Base-by-base conservation (phyloP, 805 yeast genomes). In the Starmerella stigmatis region DNA sequence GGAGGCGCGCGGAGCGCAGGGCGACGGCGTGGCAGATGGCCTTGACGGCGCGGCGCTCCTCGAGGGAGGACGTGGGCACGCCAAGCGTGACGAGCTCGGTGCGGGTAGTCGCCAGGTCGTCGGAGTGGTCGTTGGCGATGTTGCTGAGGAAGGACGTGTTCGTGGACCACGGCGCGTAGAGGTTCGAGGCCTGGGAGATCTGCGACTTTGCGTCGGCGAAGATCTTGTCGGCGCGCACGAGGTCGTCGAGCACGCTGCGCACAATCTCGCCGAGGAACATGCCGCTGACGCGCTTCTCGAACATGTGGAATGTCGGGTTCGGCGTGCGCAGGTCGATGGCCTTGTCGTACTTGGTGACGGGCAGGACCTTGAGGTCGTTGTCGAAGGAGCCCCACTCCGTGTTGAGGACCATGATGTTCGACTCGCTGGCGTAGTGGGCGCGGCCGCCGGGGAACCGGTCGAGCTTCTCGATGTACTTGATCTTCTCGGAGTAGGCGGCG, bases 331-430 rank as follows among this genome's bases (percentile, higher is more conserved):
- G 72, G 62, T 89, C 94, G 53, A 89, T 76, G 22, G 65, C 69
- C 40, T 67, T 63, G 66, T 89, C 98, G 62, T 78, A 88, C 49
- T 76, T 74, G 4, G 94, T 83, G 40, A 69, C 73, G 49, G 96
- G 96, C 51, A 89, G 69, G 32, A 78, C 69, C 53, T 75, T 70
- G 50, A 86, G 70, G 19, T 76, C 79, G 60, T 89, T 89, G 65
- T 89, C 97, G 58, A 88, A 89, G 34, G 96, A 86, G 51, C 97
- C 97, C 96, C 97, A 92, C 66, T 92, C 98, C 37, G 96, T 88
- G 67, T 88, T 88, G 57, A 88, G 74, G 51, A 86, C 82, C 96
- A 88, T 88, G 56, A 73, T 64, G 17, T 60, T 61, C 21, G 58
- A 64, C 37, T 64, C 63, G 15, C 22, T 20, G n/a, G 13, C n/a